Conservation (phyloP, 371 early-diverging fungal species). For the Rhizomucor miehei region DNA sequence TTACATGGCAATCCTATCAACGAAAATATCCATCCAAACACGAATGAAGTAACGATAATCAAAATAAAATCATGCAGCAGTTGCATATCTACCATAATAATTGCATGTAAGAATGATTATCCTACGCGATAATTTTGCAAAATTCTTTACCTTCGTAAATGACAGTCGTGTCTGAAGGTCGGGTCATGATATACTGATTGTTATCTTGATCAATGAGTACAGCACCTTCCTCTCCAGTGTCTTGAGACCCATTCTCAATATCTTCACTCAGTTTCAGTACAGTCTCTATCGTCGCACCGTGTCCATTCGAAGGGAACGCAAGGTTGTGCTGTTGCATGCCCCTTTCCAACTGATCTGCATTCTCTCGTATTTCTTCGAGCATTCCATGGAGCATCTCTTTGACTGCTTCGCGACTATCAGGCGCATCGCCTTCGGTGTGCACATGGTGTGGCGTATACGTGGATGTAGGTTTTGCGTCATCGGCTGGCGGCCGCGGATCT, state of each 20-base stretch:
- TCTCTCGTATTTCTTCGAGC: slow-evolving; percentile 47
- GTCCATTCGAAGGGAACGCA: slow-evolving; percentile 16
- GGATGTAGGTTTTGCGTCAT: background rate
- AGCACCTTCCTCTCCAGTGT: slow-evolving; percentile 12
- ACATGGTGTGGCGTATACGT: slow-evolving; percentile 16
- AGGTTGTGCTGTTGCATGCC: slow-evolving; percentile 42
- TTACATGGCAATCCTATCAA: slow-evolving; percentile 47
- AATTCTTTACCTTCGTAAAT: slow-evolving; percentile 43
- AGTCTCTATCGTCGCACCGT: slow-evolving; percentile 41
- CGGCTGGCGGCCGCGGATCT: background rate
- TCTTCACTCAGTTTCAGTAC: slow-evolving; percentile 33
- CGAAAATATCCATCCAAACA: slow-evolving; percentile 43
- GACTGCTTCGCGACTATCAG: slow-evolving; percentile 26
- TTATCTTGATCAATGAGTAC: slow-evolving; percentile 49
- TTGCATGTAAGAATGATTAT: background rate
- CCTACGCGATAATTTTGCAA: background rate
- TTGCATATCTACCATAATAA: slow-evolving; percentile 47
- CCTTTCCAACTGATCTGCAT: slow-evolving; percentile 46
- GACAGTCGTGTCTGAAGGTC: slow-evolving; percentile 51
- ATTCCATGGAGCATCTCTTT: slow-evolving; percentile 36
- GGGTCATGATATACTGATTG: slow-evolving; percentile 55
- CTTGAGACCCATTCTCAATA: slow-evolving; percentile 7
- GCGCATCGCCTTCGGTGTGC: slow-evolving; percentile 12
- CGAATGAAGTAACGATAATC: slow-evolving; percentile 46
- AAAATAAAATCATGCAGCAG: slow-evolving; percentile 56